Evolutionary conservation across 345 rosid genomes (phyloP).

Genomic region (Salix brachista): DNA sequence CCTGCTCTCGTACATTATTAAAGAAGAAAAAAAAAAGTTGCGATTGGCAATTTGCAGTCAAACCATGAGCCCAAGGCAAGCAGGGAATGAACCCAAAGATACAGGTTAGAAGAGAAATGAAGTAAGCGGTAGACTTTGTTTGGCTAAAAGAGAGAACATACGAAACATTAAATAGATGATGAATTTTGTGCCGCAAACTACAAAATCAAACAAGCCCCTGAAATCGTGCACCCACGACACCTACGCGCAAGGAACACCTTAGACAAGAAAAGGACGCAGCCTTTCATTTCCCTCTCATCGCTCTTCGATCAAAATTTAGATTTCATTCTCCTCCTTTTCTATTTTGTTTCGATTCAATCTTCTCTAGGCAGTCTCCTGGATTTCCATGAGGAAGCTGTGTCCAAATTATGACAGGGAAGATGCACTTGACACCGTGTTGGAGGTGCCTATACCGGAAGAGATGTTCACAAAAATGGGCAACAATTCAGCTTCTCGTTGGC

Average conservation of each 20-base stretch:
- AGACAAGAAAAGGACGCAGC: not conserved
- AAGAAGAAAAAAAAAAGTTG: not conserved
- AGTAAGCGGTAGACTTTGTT: not conserved
- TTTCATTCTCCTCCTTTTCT: conserved; percentile 8
- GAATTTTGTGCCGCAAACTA: not conserved
- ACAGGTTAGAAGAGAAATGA: not conserved
- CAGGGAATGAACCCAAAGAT: not conserved
- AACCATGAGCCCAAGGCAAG: not conserved
- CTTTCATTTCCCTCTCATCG: conserved; percentile 16
- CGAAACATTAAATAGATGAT: too few relatives aligned
- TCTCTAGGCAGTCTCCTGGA: not conserved
- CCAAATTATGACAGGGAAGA: conserved; percentile 60
- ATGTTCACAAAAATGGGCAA: conserved; percentile 66
- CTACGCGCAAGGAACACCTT: conserved; percentile 56
- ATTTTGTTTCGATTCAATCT: not conserved
- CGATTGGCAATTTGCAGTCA: not conserved
- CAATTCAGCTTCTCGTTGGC: conserved; percentile 65
- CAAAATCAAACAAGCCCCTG: conserved; percentile 9
- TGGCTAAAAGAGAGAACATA: not conserved
- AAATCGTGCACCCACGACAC: conserved; percentile 63
- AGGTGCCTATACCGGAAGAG: conserved; percentile 73
- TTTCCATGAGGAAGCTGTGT: conserved; percentile 51
- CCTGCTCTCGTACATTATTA: too few relatives aligned
- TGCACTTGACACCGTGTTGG: conserved; percentile 65
- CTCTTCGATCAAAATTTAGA: conserved; percentile 4